Evolutionary conservation across 1,284 basidiomycete genomes (phyloP).

Genomic region (Anthracocystis setariae): DNA sequence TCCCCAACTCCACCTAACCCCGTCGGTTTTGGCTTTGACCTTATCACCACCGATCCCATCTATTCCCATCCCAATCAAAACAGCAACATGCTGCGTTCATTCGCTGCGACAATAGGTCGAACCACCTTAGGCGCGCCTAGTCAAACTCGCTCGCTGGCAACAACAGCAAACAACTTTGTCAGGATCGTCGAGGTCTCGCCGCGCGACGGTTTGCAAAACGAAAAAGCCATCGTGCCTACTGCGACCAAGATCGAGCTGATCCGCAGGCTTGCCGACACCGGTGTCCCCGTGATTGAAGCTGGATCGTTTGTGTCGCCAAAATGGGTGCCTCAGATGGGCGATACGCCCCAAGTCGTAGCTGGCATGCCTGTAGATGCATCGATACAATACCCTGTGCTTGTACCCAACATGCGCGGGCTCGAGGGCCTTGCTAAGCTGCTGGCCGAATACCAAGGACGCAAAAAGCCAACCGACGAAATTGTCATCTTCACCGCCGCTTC

Average conservation of each 20-base stretch:
- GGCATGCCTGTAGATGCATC: conserved; percentile 72
- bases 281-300: conserved; percentile 80
- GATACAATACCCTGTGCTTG: conserved; percentile 82
- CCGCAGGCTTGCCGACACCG: conserved; percentile 77
- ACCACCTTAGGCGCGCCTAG: neutral
- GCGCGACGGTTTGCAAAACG: conserved; percentile 92
- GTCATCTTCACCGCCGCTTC: conserved; percentile 89
- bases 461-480: conserved; percentile 78
- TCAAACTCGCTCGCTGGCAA: conserved; percentile 18
- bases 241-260: conserved; percentile 84
- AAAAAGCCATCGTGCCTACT: conserved; percentile 78
- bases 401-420: conserved; percentile 81
- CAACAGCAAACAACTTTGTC: conserved; percentile 35
- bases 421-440: conserved; percentile 47
- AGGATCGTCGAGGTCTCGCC: conserved; percentile 89
- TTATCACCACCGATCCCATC: no score
- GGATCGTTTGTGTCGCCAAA: conserved; percentile 84
- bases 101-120: conserved; percentile 1
- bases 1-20: no score
- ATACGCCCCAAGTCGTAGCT: conserved; percentile 71
- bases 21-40: no score
- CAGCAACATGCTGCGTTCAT: conserved; percentile 17
- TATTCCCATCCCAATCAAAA: no score
- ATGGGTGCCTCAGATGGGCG: conserved; percentile 77
- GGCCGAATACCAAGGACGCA: neutral